Evolutionary conservation across 2,329 filamentous ascomycete species (phyloP), one percentile per base, ranked within the genome.

Genomic region (Beauveria australis): DNA sequence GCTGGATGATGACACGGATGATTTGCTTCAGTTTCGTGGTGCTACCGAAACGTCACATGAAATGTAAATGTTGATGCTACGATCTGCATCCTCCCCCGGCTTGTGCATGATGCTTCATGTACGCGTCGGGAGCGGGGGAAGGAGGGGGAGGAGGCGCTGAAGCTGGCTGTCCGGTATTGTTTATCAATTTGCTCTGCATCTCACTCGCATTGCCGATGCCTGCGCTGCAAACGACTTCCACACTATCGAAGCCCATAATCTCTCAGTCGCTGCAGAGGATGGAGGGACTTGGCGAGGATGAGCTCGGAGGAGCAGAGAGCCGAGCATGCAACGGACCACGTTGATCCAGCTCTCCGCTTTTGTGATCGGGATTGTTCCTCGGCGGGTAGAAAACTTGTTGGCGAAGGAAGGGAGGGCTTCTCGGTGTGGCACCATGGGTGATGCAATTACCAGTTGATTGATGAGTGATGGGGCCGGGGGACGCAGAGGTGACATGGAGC

Each of bases 321-420:
- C 18, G 22, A 16, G 22, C 9, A 30, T 33, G 48, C 48, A n/a
- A 28, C 26, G 7, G 16, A 28, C 48, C 37, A 19, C 43, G 19
- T 53, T 7, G 33, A 40, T 16, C n/a, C 30, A 18, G n/a, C 33
- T 62, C 57, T 64, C 62, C 62, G 62, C 63, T 64, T 62, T 53
- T 62, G 41, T 55, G 26, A 55, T 55, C 53, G 40, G 41, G n/a
- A 40, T 47, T 47, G 24, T 22, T 14, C 37, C 33, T 43, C 33
- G 37, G 18, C 9, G 52, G 10, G 14, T 24, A 26, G 16, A 37
- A 37, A 37, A 6, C 30, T 18, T 26, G 37, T 41, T 26, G 37
- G 19, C 52, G 7, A 37, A 53, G 37, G n/a, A 22, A 37, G 37
- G n/a, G 18, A 40, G 33, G 52, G 22, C n/a, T 7, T 37, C 18